Evolutionary conservation across 495 filamentous ascomycete genomes (phyloP), one percentile per base, ranked within the genome.

Genomic region (Hyaloscypha variabilis): DNA sequence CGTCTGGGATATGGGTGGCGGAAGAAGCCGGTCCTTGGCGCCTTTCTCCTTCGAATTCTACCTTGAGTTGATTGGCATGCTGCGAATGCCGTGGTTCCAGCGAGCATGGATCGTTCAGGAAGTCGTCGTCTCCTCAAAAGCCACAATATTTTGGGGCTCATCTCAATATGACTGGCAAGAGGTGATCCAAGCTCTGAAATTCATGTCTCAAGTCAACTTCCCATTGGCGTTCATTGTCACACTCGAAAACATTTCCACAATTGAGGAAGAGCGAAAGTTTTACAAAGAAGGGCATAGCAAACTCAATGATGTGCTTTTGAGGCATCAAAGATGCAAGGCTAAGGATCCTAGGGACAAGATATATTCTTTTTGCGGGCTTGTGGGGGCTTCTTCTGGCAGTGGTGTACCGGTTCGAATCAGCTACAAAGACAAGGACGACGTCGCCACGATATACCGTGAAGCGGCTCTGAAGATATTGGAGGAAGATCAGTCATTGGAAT

Each of bases 41-140:
- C 51, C 51, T 8, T 64, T 64, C 34, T 39, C 29, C 31, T 49
- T 21, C 63, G 72, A 61, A 59, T 68, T 52, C 50, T 74, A 71
- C 64, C 25, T 62, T 5, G 66, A 66, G 6, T 25, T 73, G 19
- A 42, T 60, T 2, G 52, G 56, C 4, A 57, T 74, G 2, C 58
- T 76, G 10, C 42, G 29, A 30, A 59, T 66, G 23, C 67, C 69
- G 13, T 76, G 71, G 72, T 76, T 74, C 51, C 36, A 64, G n/a
- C 52, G 73, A 14, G 61, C 67, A 17, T 75, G 73, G 73, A 67
- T 75, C 24, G 60, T 74, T 19, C 72, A 74, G 53, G 73, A 75
- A 53, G 60, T 73, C n/a, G 56, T 60, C 8, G 58, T 74, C 26
- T 61, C 70, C 4, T 28, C 50, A 30, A 11, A 57, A 65, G 50